Base-by-base conservation (phyloP, 805 yeast species). In the Isabelozyma rhagii region DNA sequence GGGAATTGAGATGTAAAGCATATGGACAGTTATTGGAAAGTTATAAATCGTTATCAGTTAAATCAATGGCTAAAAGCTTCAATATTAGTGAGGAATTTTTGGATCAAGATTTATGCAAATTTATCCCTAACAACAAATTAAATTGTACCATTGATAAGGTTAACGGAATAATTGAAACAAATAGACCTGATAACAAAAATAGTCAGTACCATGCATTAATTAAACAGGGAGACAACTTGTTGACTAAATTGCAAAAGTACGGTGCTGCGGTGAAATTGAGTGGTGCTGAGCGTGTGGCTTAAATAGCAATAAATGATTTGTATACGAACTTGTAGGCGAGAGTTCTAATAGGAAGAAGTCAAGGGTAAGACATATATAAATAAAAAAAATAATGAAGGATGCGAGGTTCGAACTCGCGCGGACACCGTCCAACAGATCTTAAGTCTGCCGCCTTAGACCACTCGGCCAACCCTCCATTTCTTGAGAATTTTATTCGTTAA, bases 101-200 rank as follows among this genome's bases (percentile, higher is more conserved):
- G 61, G 99, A 94, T 68, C 74, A 72, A 47, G 99, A 94, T 67
- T 75, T 94, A 58, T 83, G 96, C 61, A 87, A 85, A 64, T 90
- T 93, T 65, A 90, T 94, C 59, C 97, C 97, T 39, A 92, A 85
- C 69, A 91, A 92, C 66, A 90, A 90, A 70, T 79, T 94, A 65
- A 93, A 92, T 72, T 94, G 99, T 72, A 92, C 94, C 46, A 90
- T 94, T 63, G 99, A 94, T 67, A 83, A 89, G 63, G 98, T 94
- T 46, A 89, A 91, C 67, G 98, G 96, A 11, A 89, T 94, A 53
- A 89, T 94, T 55, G 96, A 89, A 67, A 94, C 99, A 14, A 94
- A 91, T 69, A 81, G 98, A 58, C 97, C 97, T 1, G 99, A 94
- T 67, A 91, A 87, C 72, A 94, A 94, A 72, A 93, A 94, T 65